Conservation (phyloP, 2,329 filamentous ascomycete genomes). For the Apiospora aurea region DNA sequence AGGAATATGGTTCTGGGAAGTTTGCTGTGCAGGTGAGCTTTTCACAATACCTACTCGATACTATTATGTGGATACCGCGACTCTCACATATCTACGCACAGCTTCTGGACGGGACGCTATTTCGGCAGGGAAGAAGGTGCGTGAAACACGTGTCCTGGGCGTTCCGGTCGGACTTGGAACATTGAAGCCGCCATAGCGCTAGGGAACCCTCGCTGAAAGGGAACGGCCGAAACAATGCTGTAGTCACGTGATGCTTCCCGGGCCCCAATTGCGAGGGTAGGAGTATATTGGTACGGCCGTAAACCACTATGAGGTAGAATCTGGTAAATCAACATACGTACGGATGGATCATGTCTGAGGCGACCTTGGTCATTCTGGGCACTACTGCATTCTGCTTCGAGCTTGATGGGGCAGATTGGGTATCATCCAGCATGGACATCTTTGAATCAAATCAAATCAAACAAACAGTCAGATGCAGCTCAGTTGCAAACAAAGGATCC, state of each 20-base stretch:
- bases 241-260: neutral
- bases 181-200: neutral
- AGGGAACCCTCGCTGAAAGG: neutral
- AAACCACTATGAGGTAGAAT: too few species aligned
- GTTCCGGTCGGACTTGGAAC: neutral
- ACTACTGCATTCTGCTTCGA: neutral
- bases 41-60: neutral
- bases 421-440: neutral
- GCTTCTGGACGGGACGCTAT: constrained; percentile 21
- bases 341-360: neutral
- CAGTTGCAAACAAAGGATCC: neutral
- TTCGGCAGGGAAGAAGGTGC: constrained; percentile 21
- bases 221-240: neutral
- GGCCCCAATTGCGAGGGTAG: neutral
- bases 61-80: neutral
- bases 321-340: neutral
- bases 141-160: neutral
- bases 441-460: neutral
- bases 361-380: neutral
- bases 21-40: constrained; percentile 36
- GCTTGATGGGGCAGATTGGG: neutral
- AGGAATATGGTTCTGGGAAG: constrained; percentile 35
- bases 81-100: neutral
- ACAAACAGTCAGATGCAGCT: neutral
- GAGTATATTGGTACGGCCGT: too few species aligned